Evolutionary conservation across 306 rosid species (phyloP).

Genomic region (Fragaria vesca): DNA sequence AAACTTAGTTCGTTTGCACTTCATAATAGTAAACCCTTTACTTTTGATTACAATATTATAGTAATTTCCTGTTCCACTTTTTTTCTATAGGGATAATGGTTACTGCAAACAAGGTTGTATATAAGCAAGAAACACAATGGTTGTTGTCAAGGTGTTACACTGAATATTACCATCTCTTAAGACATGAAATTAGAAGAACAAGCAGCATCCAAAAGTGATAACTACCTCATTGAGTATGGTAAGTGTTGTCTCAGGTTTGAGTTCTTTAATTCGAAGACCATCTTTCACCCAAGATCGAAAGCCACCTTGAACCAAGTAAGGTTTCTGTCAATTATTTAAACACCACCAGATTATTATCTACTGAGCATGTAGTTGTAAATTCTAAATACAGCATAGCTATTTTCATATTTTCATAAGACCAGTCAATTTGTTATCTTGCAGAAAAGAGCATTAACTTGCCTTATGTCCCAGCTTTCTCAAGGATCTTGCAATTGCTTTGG

Average conservation of each 20-base stretch:
- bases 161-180: neutral
- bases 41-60: neutral
- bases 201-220: slow-evolving; percentile 11
- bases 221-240: slow-evolving; percentile 80
- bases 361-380: neutral
- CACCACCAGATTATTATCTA: slow-evolving; percentile 5
- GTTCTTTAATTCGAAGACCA: slow-evolving; percentile 87
- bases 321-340: slow-evolving; percentile 50
- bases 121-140: neutral
- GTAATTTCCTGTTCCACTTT: neutral
- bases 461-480: slow-evolving; percentile 80
- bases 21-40: neutral
- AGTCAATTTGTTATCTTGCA: neutral
- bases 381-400: neutral
- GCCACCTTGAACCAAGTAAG: slow-evolving; percentile 93
- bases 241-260: slow-evolving; percentile 76
- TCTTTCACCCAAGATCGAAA: slow-evolving; percentile 76
- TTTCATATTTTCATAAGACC: neutral
- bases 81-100: neutral
- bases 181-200: slow-evolving; percentile 7
- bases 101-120: neutral
- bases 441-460: slow-evolving; percentile 46
- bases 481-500: slow-evolving; percentile 87
- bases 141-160: neutral
- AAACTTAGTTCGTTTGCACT: neutral